Evolutionary conservation across 352 stramenopile species (phyloP), one percentile per base, ranked within the genome.

Genomic region (Pythium periplocum): DNA sequence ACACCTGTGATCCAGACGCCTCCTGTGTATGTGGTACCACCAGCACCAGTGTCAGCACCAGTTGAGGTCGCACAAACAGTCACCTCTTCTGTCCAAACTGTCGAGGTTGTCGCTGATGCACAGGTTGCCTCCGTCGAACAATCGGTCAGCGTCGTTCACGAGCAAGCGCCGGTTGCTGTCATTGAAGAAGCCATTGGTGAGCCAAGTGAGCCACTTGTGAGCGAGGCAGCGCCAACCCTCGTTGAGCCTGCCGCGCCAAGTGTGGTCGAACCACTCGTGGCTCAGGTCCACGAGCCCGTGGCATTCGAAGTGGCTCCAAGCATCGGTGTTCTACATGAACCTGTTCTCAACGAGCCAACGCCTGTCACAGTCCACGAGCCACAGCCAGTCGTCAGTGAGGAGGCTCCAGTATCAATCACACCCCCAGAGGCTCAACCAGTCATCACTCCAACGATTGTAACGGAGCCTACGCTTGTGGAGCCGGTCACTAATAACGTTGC

Each of bases 401-500:
- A 51, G n/a, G 26, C 51, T 5, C 37, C 17, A 3, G 34, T 32
- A 5, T 2, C 42, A 49, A 26, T 49, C 1, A 37, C 34, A 3
- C 7, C 42, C 42, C 42, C 42, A 47, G 42, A 8, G 7, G 7
- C 42, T 47, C 42, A 8, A 26, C 7, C 7, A 26, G 42, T 47
- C 42, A 26, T 31, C 34, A 33, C 47, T 43, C 12, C 47, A 42
- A 43, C 47, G 6, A 53, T 34, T 40, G 30, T 51, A 40, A 51
- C 26, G 10, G 35, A 41, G 9, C 8, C 43, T 3, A 17, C 26
- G 2, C 48, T 26, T 37, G 39, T 53, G 8, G 44, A 32, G 8
- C 48, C 53, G 2, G 45, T 53, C 4, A 44, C 17, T 26, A 26
- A 59, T 31, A 59, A 34, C 6, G 43, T 30, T 30, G 45, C 42